Base-by-base conservation (phyloP, 2,329 filamentous ascomycete species). In the Chalaropsis thielavioides region DNA sequence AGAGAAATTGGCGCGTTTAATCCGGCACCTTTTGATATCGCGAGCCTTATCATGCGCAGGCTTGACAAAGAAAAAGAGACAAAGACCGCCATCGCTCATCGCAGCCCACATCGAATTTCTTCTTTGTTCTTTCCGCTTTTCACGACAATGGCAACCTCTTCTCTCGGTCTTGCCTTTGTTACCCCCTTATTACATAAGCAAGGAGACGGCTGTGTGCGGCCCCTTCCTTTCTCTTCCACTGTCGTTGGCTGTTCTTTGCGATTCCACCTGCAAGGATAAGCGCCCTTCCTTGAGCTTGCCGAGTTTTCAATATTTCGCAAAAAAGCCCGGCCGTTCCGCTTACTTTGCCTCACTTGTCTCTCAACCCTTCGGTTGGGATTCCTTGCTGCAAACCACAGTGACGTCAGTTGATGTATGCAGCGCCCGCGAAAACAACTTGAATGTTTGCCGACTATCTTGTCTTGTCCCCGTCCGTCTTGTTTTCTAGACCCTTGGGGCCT, bases 281-380 rank as follows among this genome's bases (percentile, higher is more conserved):
- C 31, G 24, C 15, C 27, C 54, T 58, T 38, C 3, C 3, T 22
- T 31, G 24, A 3, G 15, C 31, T 58, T 58, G 27, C 54, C 27
- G 31, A 58, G 31, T 35, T 38, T 58, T 58, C 6, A 46, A 38
- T 49, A 41, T 43, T 62, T 46, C 31, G 19, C 24, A n/a, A 46
- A n/a, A 46, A 44, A 62, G 60, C 43, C 60, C 60, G 60, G 60
- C 10, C 24, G 41, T 62, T 62, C 60, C 60, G 60, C 17, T 62
- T 38, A 46, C 19, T 22, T 44, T 62, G 43, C 24, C 27, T 62
- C 44, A 13, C 24, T 35, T 46, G 24, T 61, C n/a, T 60, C 22
- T 40, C 19, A 10, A 19, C 15, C 41, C 41, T 46, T 62, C 15
- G 31, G 3, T 46, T 62, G 24, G 31, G 3, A 27, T 24, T 31